phyloP scores from a whole-genome alignment of 2,329 filamentous ascomycete species.

The Calonectria crousiana region DNA sequence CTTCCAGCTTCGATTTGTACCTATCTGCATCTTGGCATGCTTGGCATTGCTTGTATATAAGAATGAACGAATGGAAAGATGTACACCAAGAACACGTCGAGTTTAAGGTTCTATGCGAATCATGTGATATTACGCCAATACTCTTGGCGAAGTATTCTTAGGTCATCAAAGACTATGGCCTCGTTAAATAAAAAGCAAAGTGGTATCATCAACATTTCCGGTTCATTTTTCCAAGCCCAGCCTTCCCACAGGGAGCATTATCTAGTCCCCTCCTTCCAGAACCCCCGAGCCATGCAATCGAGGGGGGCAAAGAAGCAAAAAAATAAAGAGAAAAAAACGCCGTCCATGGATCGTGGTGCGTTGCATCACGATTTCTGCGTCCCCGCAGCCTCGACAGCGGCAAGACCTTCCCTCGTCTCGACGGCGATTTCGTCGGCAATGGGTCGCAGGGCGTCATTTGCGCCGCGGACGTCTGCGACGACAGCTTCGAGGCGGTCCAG shows the following conservation, averaged over 20 bases:
- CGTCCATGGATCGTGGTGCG: background rate
- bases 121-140: constrained; percentile 6
- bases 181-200: constrained; percentile 16
- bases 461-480: constrained; percentile 66
- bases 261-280: background rate
- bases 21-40: constrained; percentile 22
- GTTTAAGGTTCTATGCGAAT: constrained; percentile 5
- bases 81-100: background rate
- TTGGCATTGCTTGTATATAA: constrained; percentile 27
- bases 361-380: background rate
- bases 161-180: background rate
- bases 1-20: constrained; percentile 15
- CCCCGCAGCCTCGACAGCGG: constrained; percentile 34
- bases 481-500: constrained; percentile 63
- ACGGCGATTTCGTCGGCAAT: constrained; percentile 61
- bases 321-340: background rate
- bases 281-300: background rate
- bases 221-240: constrained; percentile 9
- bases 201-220: constrained; percentile 25
- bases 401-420: constrained; percentile 58
- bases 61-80: constrained; percentile 9
- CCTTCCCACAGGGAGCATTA: background rate
- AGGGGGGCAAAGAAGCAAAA: too few relatives aligned
- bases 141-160: background rate
- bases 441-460: constrained; percentile 61